phyloP scores from a whole-genome alignment of 805 yeast species.

The Kluyveromyces aestuarii region DNA sequence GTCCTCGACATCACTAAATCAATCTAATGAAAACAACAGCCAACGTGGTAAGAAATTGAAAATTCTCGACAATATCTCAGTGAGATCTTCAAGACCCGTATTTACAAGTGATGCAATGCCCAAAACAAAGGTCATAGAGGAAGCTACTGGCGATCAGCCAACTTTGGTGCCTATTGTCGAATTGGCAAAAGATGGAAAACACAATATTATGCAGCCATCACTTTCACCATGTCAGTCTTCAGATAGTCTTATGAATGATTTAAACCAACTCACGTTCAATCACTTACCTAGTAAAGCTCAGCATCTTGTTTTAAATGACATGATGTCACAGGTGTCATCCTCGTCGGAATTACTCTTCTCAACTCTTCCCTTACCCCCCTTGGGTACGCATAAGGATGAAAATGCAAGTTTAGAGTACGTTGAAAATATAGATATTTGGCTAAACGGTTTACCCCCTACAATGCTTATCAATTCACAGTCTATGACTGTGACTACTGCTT shows the following conservation, averaged over 20 bases:
- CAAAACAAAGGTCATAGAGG: slow-evolving; percentile 54
- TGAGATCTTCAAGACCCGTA: slow-evolving; percentile 37
- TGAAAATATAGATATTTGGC: slow-evolving; percentile 69
- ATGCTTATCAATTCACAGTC: slow-evolving; percentile 83
- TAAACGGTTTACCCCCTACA: slow-evolving; percentile 74
- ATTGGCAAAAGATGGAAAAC: slow-evolving; percentile 4
- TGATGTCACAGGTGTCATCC: slow-evolving; percentile 60
- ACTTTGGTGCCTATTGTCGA: slow-evolving; percentile 48
- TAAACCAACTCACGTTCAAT: slow-evolving; percentile 50
- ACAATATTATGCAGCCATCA: slow-evolving; percentile 15
- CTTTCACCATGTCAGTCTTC: slow-evolving; percentile 26
- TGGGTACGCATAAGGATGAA: slow-evolving; percentile 69
- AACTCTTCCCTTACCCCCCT: slow-evolving; percentile 80
- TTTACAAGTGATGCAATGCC: slow-evolving; percentile 70
- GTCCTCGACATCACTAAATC: background rate
- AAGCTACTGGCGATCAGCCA: slow-evolving; percentile 60
- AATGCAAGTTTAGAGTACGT: slow-evolving; percentile 67
- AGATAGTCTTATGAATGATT: slow-evolving; percentile 27
- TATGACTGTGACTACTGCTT: slow-evolving; percentile 91
- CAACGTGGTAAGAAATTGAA: background rate
- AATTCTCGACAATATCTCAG: slow-evolving; percentile 4
- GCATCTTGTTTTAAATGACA: slow-evolving; percentile 76
- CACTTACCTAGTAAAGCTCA: slow-evolving; percentile 90
- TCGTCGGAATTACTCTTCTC: slow-evolving; percentile 70
- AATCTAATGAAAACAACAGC: slow-evolving; percentile 4